These are phyloP conservation scores for Fusarium armeniacum DNA, from an alignment of 2,329 filamentous ascomycete species.

Conservation along the genomic window DNA sequence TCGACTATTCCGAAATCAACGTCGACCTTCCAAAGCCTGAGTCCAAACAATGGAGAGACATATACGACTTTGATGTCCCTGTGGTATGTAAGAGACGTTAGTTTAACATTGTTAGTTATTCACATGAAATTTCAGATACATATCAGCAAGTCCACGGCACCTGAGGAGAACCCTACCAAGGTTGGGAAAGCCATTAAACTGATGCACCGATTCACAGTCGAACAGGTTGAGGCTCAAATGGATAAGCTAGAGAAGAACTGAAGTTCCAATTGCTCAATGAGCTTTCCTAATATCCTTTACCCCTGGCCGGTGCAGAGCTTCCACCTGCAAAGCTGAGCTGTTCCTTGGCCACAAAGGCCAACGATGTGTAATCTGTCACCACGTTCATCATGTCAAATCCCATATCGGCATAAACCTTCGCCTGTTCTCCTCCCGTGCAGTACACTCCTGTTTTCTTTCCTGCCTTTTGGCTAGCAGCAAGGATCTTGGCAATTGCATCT, in stretches of 20 bases:
- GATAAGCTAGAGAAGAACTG: conserved; percentile 65
- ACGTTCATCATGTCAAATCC: conserved; percentile 74
- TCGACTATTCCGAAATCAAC: conserved; percentile 78
- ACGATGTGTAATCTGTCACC: conserved; percentile 67
- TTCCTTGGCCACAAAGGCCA: conserved; percentile 61
- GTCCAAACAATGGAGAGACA: conserved; percentile 74
- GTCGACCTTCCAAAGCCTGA: conserved; percentile 77
- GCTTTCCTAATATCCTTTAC: conserved; percentile 58
- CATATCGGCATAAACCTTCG: conserved; percentile 66
- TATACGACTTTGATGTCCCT: conserved; percentile 87
- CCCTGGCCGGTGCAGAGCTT: conserved; percentile 54
- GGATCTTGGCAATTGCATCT: conserved; percentile 69
- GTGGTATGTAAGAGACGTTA: conserved; percentile 68
- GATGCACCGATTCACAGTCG: conserved; percentile 81
- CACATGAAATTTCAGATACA: conserved; percentile 64
- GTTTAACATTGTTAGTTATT: background rate
- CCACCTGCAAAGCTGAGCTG: conserved; percentile 64
- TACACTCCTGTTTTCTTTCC: conserved; percentile 77
- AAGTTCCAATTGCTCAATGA: background rate
- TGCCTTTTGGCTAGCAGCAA: conserved; percentile 69
- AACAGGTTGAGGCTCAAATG: conserved; percentile 78
- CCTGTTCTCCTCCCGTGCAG: conserved; percentile 68
- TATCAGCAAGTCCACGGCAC: conserved; percentile 69
- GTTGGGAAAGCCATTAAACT: conserved; percentile 75
- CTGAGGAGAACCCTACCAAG: conserved; percentile 66